These are phyloP conservation scores for Neckera pumila DNA, from an alignment of 225 moss, liverwort and hornwort species.

Conservation along the genomic window DNA sequence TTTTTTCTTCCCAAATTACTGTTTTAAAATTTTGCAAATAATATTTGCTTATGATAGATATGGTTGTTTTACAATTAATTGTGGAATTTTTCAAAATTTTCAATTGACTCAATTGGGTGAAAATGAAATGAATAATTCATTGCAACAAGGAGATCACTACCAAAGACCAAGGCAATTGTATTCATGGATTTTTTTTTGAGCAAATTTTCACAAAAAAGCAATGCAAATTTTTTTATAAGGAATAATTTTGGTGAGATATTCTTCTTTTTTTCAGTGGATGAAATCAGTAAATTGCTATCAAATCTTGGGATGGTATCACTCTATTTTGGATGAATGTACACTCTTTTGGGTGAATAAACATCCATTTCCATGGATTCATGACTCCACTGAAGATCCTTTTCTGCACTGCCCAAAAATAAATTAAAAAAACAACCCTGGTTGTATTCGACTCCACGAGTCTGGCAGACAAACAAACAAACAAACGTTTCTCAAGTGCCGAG, in stretches of 20 bases:
- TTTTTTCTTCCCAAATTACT: rapidly evolving
- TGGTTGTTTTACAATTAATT: background rate
- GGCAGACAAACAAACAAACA: background rate
- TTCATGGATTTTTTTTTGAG: too few relatives aligned
- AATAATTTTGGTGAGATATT: background rate
- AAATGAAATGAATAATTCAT: background rate
- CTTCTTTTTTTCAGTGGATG: background rate
- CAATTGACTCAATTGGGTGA: background rate
- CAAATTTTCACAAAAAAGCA: too few relatives aligned
- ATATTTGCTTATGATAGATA: background rate
- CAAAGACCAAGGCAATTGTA: background rate
- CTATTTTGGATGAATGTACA: too few relatives aligned
- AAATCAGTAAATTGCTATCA: too few relatives aligned
- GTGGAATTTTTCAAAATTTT: background rate
- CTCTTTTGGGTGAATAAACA: too few relatives aligned
- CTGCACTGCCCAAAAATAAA: background rate
- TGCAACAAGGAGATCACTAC: background rate
- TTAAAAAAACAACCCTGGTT: background rate
- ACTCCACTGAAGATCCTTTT: background rate
- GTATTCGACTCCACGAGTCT: background rate
- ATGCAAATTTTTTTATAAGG: too few relatives aligned
- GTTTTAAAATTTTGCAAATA: background rate
- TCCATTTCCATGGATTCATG: background rate
- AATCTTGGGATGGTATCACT: too few relatives aligned
- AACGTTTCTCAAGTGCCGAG: background rate